Conservation (phyloP, 257 asterid species). For the Petunia secreta region DNA sequence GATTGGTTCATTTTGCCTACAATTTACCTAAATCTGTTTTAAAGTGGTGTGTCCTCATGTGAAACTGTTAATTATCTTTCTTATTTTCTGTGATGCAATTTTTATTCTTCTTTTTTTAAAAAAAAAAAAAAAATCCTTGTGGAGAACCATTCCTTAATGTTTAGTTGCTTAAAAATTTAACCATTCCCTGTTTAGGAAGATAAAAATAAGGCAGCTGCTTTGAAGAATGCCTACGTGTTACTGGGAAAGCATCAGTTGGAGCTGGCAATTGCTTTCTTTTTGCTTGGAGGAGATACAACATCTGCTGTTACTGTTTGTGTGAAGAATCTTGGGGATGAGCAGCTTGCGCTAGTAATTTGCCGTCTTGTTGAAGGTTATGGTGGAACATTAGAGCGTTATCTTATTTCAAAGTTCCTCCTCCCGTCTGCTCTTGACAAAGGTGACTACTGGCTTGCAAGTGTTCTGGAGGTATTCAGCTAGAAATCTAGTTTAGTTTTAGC, state of each 20-base stretch:
- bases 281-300: slow-evolving; percentile 95
- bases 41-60: slow-evolving; percentile 8
- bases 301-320: slow-evolving; percentile 95
- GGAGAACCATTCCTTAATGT: neutral
- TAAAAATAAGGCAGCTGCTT: slow-evolving; percentile 89
- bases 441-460: slow-evolving; percentile 85
- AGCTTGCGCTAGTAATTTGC: slow-evolving; percentile 94
- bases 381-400: slow-evolving; percentile 70
- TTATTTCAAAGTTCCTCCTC: slow-evolving; percentile 73
- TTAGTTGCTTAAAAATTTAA: slow-evolving; percentile 19
- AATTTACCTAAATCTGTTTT: neutral
- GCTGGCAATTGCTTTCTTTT: slow-evolving; percentile 95
- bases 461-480: slow-evolving; percentile 70
- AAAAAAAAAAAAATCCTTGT: neutral
- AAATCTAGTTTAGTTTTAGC: slow-evolving; percentile 10
- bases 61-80: slow-evolving; percentile 20
- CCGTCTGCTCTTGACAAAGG: slow-evolving; percentile 82
- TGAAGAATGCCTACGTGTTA: slow-evolving; percentile 92
- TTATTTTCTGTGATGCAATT: slow-evolving; percentile 28
- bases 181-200: slow-evolving; percentile 66
- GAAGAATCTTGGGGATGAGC: slow-evolving; percentile 95
- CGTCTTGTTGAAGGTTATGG: slow-evolving; percentile 86
- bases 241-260: slow-evolving; percentile 97
- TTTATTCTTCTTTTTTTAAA: slow-evolving; percentile 1
- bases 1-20: neutral